phyloP scores from a whole-genome alignment of 1,284 basidiomycete genomes.

The Leccinum pachyderme region DNA sequence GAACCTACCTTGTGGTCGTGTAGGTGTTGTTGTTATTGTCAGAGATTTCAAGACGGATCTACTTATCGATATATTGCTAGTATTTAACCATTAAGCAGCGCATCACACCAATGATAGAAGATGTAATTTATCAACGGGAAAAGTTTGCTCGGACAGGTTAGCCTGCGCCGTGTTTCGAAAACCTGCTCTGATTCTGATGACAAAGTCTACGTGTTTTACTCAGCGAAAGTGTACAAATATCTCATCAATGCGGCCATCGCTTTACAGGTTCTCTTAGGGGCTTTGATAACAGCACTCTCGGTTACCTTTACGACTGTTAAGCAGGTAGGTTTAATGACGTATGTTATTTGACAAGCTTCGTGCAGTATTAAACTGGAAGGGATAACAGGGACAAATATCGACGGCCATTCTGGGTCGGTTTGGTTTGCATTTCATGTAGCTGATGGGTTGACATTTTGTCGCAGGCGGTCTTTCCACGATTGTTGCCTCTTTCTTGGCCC shows the following conservation, averaged over 20 bases:
- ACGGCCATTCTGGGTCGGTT: constrained; percentile 27
- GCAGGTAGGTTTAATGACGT: constrained; percentile 30
- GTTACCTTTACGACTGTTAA: constrained; percentile 42
- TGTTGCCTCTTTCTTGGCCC: constrained; percentile 68
- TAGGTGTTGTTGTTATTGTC: constrained; percentile 1
- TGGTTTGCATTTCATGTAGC: not conserved
- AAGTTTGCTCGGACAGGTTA: constrained; percentile 42
- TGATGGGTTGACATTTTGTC: not conserved
- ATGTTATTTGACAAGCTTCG: not conserved
- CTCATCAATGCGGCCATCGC: constrained; percentile 55
- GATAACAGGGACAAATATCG: constrained; percentile 21
- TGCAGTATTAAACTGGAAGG: constrained; percentile 1
- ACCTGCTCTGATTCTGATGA: constrained; percentile 2
- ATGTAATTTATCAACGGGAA: constrained; percentile 38
- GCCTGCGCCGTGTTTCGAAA: not conserved
- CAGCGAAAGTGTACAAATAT: constrained; percentile 48
- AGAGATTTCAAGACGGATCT: not conserved
- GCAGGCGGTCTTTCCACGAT: constrained; percentile 60
- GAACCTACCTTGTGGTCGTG: not conserved
- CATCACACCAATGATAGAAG: constrained; percentile 42
- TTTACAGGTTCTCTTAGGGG: constrained; percentile 60
- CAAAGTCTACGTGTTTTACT: not conserved
- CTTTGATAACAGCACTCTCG: constrained; percentile 64
- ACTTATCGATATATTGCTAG: constrained; percentile 7
- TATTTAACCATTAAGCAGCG: constrained; percentile 42